Evolutionary conservation across 2,329 filamentous ascomycete species (phyloP).

Genomic region (Pleoardoris graminearum): DNA sequence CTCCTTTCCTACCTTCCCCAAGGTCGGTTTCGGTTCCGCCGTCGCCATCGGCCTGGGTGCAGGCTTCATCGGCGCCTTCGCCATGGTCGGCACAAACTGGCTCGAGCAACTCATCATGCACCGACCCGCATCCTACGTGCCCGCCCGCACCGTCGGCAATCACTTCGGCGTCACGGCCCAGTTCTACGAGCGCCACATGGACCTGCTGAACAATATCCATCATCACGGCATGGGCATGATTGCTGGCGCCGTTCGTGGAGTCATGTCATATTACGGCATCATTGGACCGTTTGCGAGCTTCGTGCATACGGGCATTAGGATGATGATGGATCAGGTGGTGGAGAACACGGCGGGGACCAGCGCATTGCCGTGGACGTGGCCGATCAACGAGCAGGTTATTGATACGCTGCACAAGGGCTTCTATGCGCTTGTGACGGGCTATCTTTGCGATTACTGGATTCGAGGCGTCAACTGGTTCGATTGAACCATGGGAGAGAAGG

Average conservation of each 20-base stretch:
- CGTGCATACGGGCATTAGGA: conserved; percentile 32
- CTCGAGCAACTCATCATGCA: conserved; percentile 35
- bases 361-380: conserved; percentile 40
- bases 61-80: conserved; percentile 20
- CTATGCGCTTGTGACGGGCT: conserved; percentile 34
- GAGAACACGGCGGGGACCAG: conserved; percentile 35
- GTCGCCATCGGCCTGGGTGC: conserved; percentile 24
- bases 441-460: conserved; percentile 25
- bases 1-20: conserved; percentile 19
- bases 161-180: conserved; percentile 26
- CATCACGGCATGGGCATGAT: conserved; percentile 38
- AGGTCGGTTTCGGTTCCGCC: conserved; percentile 23
- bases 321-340: conserved; percentile 36
- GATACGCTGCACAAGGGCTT: conserved; percentile 36
- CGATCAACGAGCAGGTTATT: conserved; percentile 38
- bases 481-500: neutral
- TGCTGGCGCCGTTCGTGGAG: conserved; percentile 27
- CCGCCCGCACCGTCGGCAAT: conserved; percentile 32
- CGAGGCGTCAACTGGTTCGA: conserved; percentile 27
- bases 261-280: conserved; percentile 38
- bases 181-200: conserved; percentile 18
- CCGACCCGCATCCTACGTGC: conserved; percentile 36
- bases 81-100: conserved; percentile 33
- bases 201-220: conserved; percentile 31
- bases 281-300: conserved; percentile 37